These are phyloP conservation scores for Betula pendula DNA, from an alignment of 306 rosid species.

Conservation along the genomic window DNA sequence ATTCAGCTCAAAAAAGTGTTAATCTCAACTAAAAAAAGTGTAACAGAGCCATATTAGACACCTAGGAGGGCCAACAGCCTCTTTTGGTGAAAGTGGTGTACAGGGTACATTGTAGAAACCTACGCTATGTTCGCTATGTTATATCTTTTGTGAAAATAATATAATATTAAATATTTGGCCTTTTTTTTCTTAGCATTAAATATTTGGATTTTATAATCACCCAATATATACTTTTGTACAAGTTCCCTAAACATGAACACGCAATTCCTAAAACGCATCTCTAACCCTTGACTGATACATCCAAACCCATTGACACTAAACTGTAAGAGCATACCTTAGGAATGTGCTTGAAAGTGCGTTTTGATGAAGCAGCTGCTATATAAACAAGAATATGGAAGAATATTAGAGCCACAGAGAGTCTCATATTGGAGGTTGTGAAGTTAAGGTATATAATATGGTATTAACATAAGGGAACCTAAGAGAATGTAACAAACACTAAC, in stretches of 20 bases:
- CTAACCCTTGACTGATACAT: not conserved
- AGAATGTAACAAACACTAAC: not conserved
- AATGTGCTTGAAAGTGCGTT: constrained; percentile 83
- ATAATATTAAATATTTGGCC: too few relatives aligned
- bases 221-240: not conserved
- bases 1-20: not conserved
- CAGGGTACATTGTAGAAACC: not conserved
- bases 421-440: not conserved
- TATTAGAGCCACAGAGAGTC: not conserved
- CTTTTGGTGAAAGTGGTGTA: not conserved
- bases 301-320: constrained; percentile 24
- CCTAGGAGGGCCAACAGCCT: not conserved
- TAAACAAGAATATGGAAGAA: constrained; percentile 22
- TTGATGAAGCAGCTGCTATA: constrained; percentile 49
- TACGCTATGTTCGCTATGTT: not conserved
- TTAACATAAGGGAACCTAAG: not conserved
- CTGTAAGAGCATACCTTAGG: constrained; percentile 72
- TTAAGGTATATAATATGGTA: not conserved
- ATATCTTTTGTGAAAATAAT: not conserved
- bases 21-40: not conserved
- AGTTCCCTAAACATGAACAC: not conserved
- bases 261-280: not conserved
- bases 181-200: too few relatives aligned
- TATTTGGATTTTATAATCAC: not conserved
- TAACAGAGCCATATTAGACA: not conserved